Evolutionary conservation across 2,329 filamentous ascomycete genomes (phyloP), one percentile per base, ranked within the genome.

Genomic region (Fonsecaea pugnacius): DNA sequence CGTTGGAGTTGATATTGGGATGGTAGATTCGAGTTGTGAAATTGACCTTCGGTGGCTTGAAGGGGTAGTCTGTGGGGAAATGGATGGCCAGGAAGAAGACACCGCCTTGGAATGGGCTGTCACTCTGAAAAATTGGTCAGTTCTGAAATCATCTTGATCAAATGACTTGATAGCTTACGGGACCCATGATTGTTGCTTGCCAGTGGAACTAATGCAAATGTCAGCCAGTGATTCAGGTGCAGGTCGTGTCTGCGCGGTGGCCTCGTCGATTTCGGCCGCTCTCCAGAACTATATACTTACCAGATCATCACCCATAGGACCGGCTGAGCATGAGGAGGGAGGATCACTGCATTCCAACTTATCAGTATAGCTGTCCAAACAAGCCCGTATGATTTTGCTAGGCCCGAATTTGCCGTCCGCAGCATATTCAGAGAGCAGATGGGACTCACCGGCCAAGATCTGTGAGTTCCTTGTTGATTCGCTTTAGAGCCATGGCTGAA

Each of bases 161-260:
- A 48, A 2, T 1, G 14, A 30, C 7, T 14, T 51, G 14, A 12
- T 18, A 32, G 88, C 91, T 88, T 88, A 96, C 92, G 78, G 95
- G 95, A 81, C 95, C 95, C 95, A 99, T 99, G 79, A 99, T 99
- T 59, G 95, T 99, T 75, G 95, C 95, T 89, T 99, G 95, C 95
- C 95, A 99, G 88, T 98, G 95, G 78, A 99, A 99, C 94, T 99
- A 74, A 54, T 35, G 24, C 63, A 60, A 72, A 72, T 73, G 74
- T 75, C 70, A 75, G 76, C 74, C 63, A 72, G 71, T 70, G 60
- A 57, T 66, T 63, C 60, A 64, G n/a, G 38, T 52, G 61, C 33
- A 53, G 40, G 46, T 36, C n/a, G 21, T 33, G 4, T 32, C 58
- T 46, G 58, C 38, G 48, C 40, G 58, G 52, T 53, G 33, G 24